Percentiles rank a stretch among this genome's conserved stretches.
phyloP scores from a whole-genome alignment of 768 basidiomycete species.

The Melanogaster broomeanus region DNA sequence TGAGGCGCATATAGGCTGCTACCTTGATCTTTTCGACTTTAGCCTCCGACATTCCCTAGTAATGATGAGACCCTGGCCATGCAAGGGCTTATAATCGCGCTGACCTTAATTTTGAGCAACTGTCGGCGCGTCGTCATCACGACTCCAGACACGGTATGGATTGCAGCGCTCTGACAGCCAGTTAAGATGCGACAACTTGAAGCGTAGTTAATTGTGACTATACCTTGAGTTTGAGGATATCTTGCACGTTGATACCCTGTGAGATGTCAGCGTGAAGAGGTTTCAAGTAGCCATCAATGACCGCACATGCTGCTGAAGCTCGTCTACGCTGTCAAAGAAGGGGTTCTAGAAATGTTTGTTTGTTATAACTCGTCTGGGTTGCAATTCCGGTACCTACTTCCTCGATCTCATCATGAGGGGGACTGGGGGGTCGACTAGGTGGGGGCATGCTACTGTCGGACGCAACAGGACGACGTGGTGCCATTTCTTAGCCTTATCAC shows the following conservation, averaged over 20 bases:
- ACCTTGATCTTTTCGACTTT: conserved; percentile 98
- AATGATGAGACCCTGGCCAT: neutral
- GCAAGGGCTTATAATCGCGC: neutral
- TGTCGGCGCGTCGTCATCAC: conserved; percentile 91
- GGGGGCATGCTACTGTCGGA: conserved; percentile 27
- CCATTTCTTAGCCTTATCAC: conserved; percentile 12
- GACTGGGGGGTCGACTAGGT: conserved; percentile 28
- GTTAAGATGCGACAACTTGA: neutral
- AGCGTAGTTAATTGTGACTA: conserved; percentile 6
- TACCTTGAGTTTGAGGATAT: conserved; percentile 92
- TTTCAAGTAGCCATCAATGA: conserved; percentile 5
- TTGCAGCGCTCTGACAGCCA: conserved; percentile 61
- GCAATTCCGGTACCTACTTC: conserved; percentile 31
- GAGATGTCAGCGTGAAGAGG: conserved; percentile 1
- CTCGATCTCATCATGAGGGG: conserved; percentile 37
- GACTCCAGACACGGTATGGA: conserved; percentile 85
- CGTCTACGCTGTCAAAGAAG: conserved; percentile 81
- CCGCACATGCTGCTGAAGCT: conserved; percentile 77
- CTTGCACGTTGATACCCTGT: conserved; percentile 94
- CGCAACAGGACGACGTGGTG: conserved; percentile 30
- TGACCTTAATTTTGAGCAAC: conserved; percentile 90
- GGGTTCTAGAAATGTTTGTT: conserved; percentile 40
- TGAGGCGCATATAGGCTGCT: conserved; percentile 16
- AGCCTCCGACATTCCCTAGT: conserved; percentile 90
- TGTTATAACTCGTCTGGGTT: neutral